Evolutionary conservation across 768 basidiomycete species (phyloP), one percentile per base, ranked within the genome.

Genomic region (Lyophyllum semitale): DNA sequence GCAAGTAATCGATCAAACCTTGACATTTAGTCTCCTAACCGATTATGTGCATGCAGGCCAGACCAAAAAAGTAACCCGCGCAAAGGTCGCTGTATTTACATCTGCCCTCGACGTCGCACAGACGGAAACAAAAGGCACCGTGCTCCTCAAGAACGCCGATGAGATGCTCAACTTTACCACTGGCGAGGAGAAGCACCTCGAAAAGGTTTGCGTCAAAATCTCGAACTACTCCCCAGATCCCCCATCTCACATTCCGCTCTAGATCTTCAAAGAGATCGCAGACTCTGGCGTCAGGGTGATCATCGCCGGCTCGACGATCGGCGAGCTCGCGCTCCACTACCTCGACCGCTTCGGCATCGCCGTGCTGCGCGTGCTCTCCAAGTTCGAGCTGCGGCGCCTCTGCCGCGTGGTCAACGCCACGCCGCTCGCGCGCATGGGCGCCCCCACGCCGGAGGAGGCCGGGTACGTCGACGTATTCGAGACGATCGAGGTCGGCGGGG

Each of bases 61-160:
- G 47, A 68, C 97, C 53, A 95, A 94, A 75, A 93, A 93, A 65
- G 87, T 84, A 8, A 77, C 76, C 48, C 88, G 86, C 64, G 93
- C 88, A 43, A 98, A 98, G 73, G 96, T 99, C 30, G 96, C 91
- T 2, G 91, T 99, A 53, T 99, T 89, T 76, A 98, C 96, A 0
- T 91, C 86, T 58, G 89, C 91, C 1, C 79, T 99, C 56, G 97
- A 98, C 68, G 84, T 93, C 53, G 85, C 95, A 2, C 96, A 98
- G 73, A 98, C 97, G 5, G 97, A 99, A 73, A 99, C 97, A 17
- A 99, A 99, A 71, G 97, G 97, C 48, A 99, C 97, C 8, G 97
- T 98, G 11, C 81, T 99, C 44, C 83, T 99, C 63, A 93, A 95
- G 70, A 98, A 84, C 68, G 93, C 95, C 8, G 89, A 96, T 43